phyloP scores from a whole-genome alignment of 2,329 filamentous ascomycete genomes.

The Onygenales sp. region DNA sequence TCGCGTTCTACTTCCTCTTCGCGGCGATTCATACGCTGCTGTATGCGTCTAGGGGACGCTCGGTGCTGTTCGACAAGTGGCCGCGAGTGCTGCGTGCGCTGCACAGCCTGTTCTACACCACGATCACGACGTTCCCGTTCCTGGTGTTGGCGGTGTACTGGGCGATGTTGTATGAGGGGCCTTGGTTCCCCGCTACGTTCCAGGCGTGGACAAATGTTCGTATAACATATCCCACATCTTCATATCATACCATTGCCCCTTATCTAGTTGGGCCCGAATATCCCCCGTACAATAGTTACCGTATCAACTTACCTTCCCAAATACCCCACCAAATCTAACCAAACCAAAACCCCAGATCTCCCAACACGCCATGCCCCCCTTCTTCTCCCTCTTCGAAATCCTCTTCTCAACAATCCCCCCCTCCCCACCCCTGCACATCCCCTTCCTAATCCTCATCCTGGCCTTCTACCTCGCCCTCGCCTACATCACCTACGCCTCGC shows the following conservation, averaged over 20 bases:
- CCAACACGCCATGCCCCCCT: conserved; percentile 64
- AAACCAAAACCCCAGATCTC: conserved; percentile 41
- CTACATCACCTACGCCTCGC: conserved; percentile 59
- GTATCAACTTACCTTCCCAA: background rate
- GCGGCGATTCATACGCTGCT: conserved; percentile 58
- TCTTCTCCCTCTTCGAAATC: conserved; percentile 69
- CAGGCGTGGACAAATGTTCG: conserved; percentile 43
- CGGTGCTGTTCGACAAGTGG: conserved; percentile 49
- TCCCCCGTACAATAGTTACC: background rate
- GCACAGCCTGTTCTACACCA: conserved; percentile 56
- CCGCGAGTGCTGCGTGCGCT: conserved; percentile 55
- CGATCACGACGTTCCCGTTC: conserved; percentile 54
- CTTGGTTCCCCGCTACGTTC: conserved; percentile 46
- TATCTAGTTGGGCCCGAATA: background rate
- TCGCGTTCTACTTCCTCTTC: conserved; percentile 68
- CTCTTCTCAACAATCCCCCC: conserved; percentile 56
- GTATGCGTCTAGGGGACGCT: conserved; percentile 48
- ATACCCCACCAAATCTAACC: background rate
- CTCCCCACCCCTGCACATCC: conserved; percentile 56
- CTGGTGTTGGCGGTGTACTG: conserved; percentile 65
- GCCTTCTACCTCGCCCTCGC: conserved; percentile 63
- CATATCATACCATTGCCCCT: background rate
- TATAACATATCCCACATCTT: background rate
- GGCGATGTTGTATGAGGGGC: conserved; percentile 47
- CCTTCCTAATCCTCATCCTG: conserved; percentile 60